A percentile compares a stretch with the other conserved stretches of the same genome.
Conservation (phyloP, 2,329 filamentous ascomycete species). For the Scortechinia acanthostroma region DNA sequence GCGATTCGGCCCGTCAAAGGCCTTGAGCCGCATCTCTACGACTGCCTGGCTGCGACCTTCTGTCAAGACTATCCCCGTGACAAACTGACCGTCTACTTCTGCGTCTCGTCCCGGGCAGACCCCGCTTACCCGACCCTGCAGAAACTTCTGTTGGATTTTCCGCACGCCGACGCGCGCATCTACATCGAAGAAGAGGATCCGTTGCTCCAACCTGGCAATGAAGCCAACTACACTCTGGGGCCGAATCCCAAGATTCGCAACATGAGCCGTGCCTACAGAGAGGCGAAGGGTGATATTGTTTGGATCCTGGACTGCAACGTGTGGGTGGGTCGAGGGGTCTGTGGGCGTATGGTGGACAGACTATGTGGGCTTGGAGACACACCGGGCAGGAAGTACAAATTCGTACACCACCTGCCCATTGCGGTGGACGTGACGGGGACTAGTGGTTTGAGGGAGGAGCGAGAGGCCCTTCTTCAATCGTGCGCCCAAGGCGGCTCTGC, state of each 20-base stretch:
- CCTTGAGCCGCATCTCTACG: conserved; percentile 80
- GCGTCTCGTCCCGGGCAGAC: conserved; percentile 69
- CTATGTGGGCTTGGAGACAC: conserved; percentile 59
- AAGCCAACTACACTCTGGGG: conserved; percentile 53
- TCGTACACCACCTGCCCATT: conserved; percentile 88
- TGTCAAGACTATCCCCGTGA: conserved; percentile 71
- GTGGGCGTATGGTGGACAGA: conserved; percentile 82
- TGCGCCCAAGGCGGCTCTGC: not conserved
- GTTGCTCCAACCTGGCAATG: conserved; percentile 44
- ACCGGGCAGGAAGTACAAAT: conserved; percentile 63
- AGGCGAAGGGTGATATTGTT: conserved; percentile 78
- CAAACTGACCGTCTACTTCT: conserved; percentile 75
- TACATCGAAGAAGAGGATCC: conserved; percentile 79
- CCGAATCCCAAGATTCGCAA: conserved; percentile 99
- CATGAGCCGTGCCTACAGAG: conserved; percentile 84
- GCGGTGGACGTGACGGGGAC: conserved; percentile 61
- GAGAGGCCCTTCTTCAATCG: not conserved
- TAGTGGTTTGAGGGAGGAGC: not conserved
- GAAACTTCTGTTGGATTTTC: conserved; percentile 67
- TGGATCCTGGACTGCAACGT: conserved; percentile 97
- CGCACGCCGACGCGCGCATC: conserved; percentile 62
- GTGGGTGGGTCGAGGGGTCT: conserved; percentile 75
- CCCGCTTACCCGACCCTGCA: conserved; percentile 71
- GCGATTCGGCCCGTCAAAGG: conserved; percentile 91
- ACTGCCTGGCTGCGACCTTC: conserved; percentile 83